Conservation (phyloP, 306 rosid species). For the Citrullus colocynthis region DNA sequence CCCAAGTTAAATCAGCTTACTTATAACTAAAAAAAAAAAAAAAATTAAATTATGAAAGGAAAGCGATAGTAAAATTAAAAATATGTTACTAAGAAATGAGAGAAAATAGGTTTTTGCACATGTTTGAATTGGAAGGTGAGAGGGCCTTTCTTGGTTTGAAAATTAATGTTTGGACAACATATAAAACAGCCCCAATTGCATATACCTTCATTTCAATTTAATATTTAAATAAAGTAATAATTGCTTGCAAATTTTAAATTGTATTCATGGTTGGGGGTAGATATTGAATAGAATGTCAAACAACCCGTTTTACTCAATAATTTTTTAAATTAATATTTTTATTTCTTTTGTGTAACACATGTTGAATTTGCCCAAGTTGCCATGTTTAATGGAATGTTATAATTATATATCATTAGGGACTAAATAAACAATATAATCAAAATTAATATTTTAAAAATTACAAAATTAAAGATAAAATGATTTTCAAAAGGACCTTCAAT, state of each 20-base stretch:
- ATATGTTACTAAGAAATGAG: not conserved
- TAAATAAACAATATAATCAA: not conserved
- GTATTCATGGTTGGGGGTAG: not conserved
- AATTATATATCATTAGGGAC: not conserved
- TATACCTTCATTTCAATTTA: not conserved
- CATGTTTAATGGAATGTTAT: not conserved
- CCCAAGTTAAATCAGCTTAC: too few relatives aligned
- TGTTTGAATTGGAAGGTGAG: not conserved
- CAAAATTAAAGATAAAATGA: not conserved
- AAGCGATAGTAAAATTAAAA: not conserved
- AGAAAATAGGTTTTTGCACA: not conserved
- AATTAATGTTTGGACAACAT: not conserved
- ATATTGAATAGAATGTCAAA: not conserved
- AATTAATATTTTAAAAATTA: not conserved
- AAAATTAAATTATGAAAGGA: not conserved
- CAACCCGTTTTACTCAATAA: not conserved
- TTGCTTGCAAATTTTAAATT: constrained; percentile 7
- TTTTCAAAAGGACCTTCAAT: not conserved
- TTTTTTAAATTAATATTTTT: not conserved
- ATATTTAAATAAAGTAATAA: not conserved
- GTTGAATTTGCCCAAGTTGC: not conserved
- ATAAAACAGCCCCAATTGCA: not conserved
- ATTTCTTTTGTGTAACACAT: not conserved
- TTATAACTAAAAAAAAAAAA: too few relatives aligned
- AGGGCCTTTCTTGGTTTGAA: constrained; percentile 4